Evolutionary conservation across 192 early-diverging fungal species (phyloP), one percentile per base, ranked within the genome.

Genomic region (Gigaspora rosea): DNA sequence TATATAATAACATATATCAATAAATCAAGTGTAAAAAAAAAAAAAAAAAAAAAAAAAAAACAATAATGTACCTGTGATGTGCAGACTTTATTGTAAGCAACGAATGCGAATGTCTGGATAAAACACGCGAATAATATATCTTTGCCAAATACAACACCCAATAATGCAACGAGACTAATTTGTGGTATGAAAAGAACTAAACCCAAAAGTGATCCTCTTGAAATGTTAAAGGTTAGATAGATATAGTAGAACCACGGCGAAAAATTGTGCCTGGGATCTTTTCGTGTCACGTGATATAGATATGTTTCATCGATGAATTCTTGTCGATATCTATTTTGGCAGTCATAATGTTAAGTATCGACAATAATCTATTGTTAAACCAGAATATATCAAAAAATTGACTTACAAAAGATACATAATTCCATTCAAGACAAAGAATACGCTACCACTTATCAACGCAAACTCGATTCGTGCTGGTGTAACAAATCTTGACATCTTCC

Each of bases 191-290:
- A 97, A 2, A 94, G 88, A 41, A 94, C 27, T 8, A 97, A 82
- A 12, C 91, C 86, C 59, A 93, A 80, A 33, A 86, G 49, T 3
- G 84, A 80, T 22, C 83, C 86, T 35, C 80, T 80, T 4, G 86
- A 80, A 12, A 86, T 82, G 0, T 79, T 80, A 76, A 92, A 91
- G 0, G 86, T 87, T 33, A 99, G 85, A 71, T 98, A 99, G 47
- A 99, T 94, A 52, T 95, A 91, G 76, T 97, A 95, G 74, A 97
- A 99, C 89, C 96, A 99, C 58, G 93, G 79, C 1, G 97, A 98
- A 81, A 97, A 99, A 85, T 99, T 99, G 86, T 99, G 98, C 4
- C 98, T 92, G 76, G 98, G 98, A 82, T 99, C 98, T 82, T 95
- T 95, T 78, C 98, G 93, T 0, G 90, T 93, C 57, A 98, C 79